Evolutionary conservation across 169 alveolate species (phyloP).

Genomic region (Cryptosporidium bovis): DNA sequence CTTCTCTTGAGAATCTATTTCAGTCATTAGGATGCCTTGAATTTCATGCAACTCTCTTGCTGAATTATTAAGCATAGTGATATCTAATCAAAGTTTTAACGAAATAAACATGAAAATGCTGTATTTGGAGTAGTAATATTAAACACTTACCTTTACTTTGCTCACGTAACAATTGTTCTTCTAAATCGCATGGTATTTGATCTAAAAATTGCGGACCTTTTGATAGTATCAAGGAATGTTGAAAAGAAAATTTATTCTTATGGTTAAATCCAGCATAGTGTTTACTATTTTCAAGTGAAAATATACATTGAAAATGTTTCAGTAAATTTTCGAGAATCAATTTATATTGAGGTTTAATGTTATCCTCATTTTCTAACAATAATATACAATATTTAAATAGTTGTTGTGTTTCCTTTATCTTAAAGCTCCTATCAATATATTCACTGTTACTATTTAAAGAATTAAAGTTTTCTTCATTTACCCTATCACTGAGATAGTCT

Average conservation of each 20-base stretch:
- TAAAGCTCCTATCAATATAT: constrained; percentile 24
- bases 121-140: not conserved
- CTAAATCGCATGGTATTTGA: constrained; percentile 6
- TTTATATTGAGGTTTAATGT: constrained; percentile 36
- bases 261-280: not conserved
- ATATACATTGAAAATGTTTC: constrained; percentile 30
- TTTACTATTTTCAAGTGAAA: constrained; percentile 2
- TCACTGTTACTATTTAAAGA: constrained; percentile 48
- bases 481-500: not conserved
- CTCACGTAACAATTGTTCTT: constrained; percentile 33
- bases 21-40: constrained; percentile 5
- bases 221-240: constrained; percentile 11
- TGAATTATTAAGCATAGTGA: constrained; percentile 22
- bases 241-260: constrained; percentile 4
- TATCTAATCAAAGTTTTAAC: constrained; percentile 8
- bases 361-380: constrained; percentile 20
- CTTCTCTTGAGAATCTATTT: not conserved
- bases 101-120: not conserved
- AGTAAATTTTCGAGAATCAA: constrained; percentile 42
- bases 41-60: constrained; percentile 14
- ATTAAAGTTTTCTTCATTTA: constrained; percentile 4
- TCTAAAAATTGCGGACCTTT: not conserved
- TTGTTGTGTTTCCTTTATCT: constrained; percentile 64
- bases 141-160: constrained; percentile 43
- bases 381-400: constrained; percentile 39